phyloP scores from a whole-genome alignment of 768 basidiomycete species.

The Pholiota molesta region DNA sequence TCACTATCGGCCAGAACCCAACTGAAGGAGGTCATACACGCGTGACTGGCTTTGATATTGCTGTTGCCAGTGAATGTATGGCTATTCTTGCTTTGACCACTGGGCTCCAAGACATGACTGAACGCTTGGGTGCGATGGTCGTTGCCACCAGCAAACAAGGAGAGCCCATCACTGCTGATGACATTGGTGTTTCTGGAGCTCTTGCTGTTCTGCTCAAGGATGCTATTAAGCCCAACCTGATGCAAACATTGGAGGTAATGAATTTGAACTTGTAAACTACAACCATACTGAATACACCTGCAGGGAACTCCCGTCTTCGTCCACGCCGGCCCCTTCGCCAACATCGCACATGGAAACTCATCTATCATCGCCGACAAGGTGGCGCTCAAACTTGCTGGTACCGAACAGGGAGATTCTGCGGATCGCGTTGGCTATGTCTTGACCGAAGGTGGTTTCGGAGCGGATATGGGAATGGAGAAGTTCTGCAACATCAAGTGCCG shows the following conservation, averaged over 20 bases:
- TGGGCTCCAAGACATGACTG: conserved; percentile 87
- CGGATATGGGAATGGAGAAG: conserved; percentile 99
- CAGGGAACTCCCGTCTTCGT: conserved; percentile 98
- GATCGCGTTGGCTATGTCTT: conserved; percentile 92
- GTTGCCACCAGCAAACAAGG: conserved; percentile 92
- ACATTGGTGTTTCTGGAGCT: conserved; percentile 93
- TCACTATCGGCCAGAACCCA: conserved; percentile 87
- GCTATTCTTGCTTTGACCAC: conserved; percentile 94
- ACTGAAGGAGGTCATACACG: conserved; percentile 92
- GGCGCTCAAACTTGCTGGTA: conserved; percentile 95
- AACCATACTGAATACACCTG: conserved; percentile 5
- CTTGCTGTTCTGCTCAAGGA: conserved; percentile 98
- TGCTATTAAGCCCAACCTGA: conserved; percentile 97
- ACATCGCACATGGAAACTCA: conserved; percentile 98
- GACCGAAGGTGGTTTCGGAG: conserved; percentile 98
- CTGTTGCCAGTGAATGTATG: conserved; percentile 98
- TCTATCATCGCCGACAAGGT: conserved; percentile 98
- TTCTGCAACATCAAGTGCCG: conserved; percentile 99
- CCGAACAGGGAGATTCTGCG: conserved; percentile 84
- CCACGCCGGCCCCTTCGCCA: conserved; percentile 98
- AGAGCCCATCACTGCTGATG: conserved; percentile 93
- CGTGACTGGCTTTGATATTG: conserved; percentile 93
- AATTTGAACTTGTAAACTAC: background rate
- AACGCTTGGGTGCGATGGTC: conserved; percentile 94
- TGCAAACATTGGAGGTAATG: conserved; percentile 90